Evolutionary conservation across 2,329 filamentous ascomycete species (phyloP).

Genomic region (Colletotrichum destructivum): DNA sequence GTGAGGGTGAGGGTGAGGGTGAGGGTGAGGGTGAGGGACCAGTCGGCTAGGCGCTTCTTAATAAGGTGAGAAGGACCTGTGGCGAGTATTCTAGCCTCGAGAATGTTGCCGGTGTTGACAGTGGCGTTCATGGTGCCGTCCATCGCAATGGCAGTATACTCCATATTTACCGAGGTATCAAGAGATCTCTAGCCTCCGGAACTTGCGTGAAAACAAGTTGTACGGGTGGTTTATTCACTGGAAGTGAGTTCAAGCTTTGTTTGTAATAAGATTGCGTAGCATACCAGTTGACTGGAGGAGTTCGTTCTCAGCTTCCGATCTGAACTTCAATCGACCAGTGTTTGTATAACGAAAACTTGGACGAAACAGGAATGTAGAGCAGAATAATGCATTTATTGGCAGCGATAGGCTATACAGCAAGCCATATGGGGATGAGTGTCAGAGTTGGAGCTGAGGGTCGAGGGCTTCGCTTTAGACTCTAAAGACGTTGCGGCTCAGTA

Average conservation of each 20-base stretch:
- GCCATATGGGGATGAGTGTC: too few relatives aligned
- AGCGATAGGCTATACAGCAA: too few relatives aligned
- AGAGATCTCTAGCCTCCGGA: background rate
- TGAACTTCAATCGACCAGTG: background rate
- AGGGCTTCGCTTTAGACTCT: background rate
- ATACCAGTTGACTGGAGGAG: background rate
- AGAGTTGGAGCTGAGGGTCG: background rate
- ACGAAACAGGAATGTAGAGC: too few relatives aligned
- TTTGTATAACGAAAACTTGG: background rate
- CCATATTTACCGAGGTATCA: background rate
- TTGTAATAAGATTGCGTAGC: background rate
- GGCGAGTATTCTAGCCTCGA: background rate
- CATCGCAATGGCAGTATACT: background rate
- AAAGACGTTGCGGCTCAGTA: background rate
- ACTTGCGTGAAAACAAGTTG: background rate
- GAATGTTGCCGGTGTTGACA: background rate
- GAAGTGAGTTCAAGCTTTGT: too few relatives aligned
- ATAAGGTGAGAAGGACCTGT: background rate
- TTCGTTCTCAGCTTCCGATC: background rate
- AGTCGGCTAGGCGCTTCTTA: background rate
- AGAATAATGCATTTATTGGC: background rate
- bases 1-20: background rate
- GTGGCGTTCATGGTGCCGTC: too few relatives aligned
- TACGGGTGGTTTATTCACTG: background rate
- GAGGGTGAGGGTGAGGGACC: background rate